Evolutionary conservation across 2,329 filamentous ascomycete species (phyloP).

Genomic region (Penicillium griseofulvum): DNA sequence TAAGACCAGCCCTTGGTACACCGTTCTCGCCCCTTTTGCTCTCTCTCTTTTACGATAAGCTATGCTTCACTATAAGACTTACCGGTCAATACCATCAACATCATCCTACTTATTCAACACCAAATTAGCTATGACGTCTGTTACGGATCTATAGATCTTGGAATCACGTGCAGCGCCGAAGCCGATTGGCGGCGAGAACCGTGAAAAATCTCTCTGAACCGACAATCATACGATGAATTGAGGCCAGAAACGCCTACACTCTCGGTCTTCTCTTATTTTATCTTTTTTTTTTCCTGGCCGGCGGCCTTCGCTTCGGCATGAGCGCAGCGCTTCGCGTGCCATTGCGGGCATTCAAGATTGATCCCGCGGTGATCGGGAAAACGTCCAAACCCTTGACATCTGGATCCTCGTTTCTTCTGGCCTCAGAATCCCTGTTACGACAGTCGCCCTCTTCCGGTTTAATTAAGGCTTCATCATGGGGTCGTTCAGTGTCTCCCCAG

Average conservation of each 20-base stretch:
- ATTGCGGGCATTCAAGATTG: conserved; percentile 32
- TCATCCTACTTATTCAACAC: not conserved
- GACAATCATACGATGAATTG: conserved; percentile 13
- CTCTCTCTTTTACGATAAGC: too few species aligned
- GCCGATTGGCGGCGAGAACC: conserved; percentile 29
- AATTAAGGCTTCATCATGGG: not conserved
- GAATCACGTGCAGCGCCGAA: conserved; percentile 23
- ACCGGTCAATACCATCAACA: not conserved
- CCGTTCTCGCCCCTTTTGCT: not conserved
- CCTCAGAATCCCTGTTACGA: not conserved
- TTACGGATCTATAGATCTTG: conserved; percentile 12
- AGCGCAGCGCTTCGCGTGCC: conserved; percentile 33
- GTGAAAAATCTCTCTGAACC: conserved; percentile 20
- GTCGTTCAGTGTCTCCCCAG: not conserved
- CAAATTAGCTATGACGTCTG: conserved; percentile 10
- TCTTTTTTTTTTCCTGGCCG: conserved; percentile 1
- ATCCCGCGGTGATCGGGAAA: conserved; percentile 30
- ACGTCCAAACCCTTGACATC: conserved; percentile 17
- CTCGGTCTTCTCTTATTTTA: not conserved
- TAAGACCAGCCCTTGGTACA: not conserved
- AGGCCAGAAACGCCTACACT: conserved; percentile 3
- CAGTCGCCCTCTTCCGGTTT: not conserved
- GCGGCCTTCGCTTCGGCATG: conserved; percentile 27
- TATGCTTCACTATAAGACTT: not conserved
- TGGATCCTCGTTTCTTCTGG: conserved; percentile 8